phyloP scores from a whole-genome alignment of 208 protist genomes.

The Zelonia costaricensis region DNA sequence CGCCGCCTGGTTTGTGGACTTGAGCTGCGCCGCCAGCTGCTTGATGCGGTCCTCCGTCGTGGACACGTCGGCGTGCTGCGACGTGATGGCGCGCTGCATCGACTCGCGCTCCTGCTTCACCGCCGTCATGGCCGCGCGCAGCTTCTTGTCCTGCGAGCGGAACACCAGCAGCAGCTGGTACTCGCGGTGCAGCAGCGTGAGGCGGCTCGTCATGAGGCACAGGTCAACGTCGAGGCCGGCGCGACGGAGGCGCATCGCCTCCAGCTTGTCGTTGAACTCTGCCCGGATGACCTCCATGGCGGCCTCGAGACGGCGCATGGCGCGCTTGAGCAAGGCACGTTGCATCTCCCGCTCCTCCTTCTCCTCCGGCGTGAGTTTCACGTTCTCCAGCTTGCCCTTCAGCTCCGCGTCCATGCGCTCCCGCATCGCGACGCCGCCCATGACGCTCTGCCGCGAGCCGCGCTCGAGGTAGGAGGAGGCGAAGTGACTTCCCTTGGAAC shows the following conservation, averaged over 20 bases:
- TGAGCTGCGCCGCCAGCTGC: slow-evolving; percentile 64
- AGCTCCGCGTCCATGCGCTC: slow-evolving; percentile 86
- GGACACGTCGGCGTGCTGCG: slow-evolving; percentile 55
- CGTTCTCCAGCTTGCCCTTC: slow-evolving; percentile 79
- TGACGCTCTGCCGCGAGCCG: slow-evolving; percentile 42
- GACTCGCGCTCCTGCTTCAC: slow-evolving; percentile 63
- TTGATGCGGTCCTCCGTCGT: slow-evolving; percentile 59
- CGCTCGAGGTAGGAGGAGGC: slow-evolving; percentile 26
- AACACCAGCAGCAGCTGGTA: slow-evolving; percentile 94
- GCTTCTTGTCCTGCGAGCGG: slow-evolving; percentile 86
- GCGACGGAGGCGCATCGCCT: slow-evolving; percentile 79
- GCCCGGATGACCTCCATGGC: slow-evolving; percentile 48
- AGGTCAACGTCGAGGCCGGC: slow-evolving; percentile 92
- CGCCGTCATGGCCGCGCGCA: slow-evolving; percentile 59
- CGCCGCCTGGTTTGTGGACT: slow-evolving; percentile 73
- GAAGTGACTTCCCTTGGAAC: slow-evolving; percentile 22
- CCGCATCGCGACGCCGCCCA: slow-evolving; percentile 55
- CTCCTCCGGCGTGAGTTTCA: slow-evolving; percentile 75
- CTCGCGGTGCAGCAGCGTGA: slow-evolving; percentile 95
- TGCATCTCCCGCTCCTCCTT: slow-evolving; percentile 83
- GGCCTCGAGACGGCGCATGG: slow-evolving; percentile 58
- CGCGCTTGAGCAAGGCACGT: slow-evolving; percentile 54
- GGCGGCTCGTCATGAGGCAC: slow-evolving; percentile 90
- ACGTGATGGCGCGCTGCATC: slow-evolving; percentile 56
- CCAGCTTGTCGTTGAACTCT: slow-evolving; percentile 81